Base-by-base conservation (phyloP, 2,329 filamentous ascomycete genomes). In the Botryotinia calthae region DNA sequence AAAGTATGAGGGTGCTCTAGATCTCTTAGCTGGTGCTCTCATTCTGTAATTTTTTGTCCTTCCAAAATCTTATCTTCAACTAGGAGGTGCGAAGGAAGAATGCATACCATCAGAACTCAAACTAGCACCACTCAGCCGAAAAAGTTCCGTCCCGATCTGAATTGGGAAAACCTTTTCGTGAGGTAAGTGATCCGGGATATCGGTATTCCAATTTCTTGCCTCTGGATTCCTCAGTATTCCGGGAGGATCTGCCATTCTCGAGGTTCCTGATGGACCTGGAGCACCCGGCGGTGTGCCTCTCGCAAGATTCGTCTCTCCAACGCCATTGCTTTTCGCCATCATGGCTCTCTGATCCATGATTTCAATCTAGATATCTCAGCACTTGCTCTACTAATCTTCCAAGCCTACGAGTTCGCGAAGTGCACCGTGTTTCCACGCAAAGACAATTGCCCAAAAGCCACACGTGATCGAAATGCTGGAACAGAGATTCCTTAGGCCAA, bases 1-100 rank as follows among this genome's bases (percentile, higher is more conserved):
- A 83, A 98, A 98, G 82, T 98, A 98, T 67, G 95, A 98, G 73
- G 95, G 95, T 79, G 94, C 95, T 97, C 83, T 85, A 84, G 81
- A 82, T 83, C 80, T 84, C 80, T 89, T 82, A 89, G 85, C 79
- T 66, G 75, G 72, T 71, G 51, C 6, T 59, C 61, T 66, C 34
- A n/a, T 28, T 28, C 28, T 40, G 1, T 6, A 34, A 20, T 9
- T 5, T 18, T 2, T 8, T 25, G 4, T 28, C 3, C 9, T 16
- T n/a, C 20, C 56, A 48, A 16, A 22, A 31, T 46, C 48, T 71
- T 42, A 44, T n/a, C 25, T 14, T 51, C 25, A 58, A 34, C 5
- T 8, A 18, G 10, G n/a, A 42, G 16, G 10, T 40, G 51, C 8
- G 18, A 44, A 51, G 28, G 31, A 56, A 37, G n/a, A 40, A 56